phyloP scores from a whole-genome alignment of 331 rosid species.

The Arachis monticola region DNA sequence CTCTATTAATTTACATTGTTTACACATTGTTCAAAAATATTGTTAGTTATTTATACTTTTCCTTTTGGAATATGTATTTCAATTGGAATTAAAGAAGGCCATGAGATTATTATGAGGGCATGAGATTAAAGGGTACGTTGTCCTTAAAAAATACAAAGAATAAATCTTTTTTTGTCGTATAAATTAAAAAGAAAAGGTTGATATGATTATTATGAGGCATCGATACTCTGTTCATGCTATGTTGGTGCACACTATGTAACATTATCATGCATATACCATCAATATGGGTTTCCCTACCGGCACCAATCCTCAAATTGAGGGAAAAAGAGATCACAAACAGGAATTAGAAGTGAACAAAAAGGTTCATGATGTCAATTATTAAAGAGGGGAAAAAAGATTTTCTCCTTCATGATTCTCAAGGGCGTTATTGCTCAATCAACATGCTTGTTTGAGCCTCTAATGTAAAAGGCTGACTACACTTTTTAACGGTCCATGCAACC shows the following conservation, averaged over 20 bases:
- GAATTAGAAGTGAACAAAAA: slow-evolving; percentile 50
- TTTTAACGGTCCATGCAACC: slow-evolving; percentile 50
- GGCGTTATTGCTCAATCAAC: slow-evolving; percentile 49
- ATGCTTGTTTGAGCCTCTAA: slow-evolving; percentile 66
- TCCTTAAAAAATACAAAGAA: background rate
- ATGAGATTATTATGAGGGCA: background rate
- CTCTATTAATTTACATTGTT: too few relatives aligned
- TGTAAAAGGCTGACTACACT: slow-evolving; percentile 43
- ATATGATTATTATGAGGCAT: slow-evolving; percentile 26
- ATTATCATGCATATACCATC: slow-evolving; percentile 39
- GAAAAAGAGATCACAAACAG: slow-evolving; percentile 40
- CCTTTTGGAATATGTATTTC: background rate
- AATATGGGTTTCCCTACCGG: slow-evolving; percentile 44
- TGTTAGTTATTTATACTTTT: too few relatives aligned
- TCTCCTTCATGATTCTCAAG: slow-evolving; percentile 39
- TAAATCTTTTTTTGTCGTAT: background rate
- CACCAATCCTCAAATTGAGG: slow-evolving; percentile 62
- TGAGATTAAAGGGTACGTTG: background rate
- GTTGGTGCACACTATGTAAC: slow-evolving; percentile 26
- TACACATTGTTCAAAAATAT: too few relatives aligned
- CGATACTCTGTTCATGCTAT: slow-evolving; percentile 30
- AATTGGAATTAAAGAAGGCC: background rate
- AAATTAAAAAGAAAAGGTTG: background rate
- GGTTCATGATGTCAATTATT: slow-evolving; percentile 54
- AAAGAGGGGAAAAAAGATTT: slow-evolving; percentile 28